Conservation (phyloP, 2,329 filamentous ascomycete genomes). For the Fusarium xyrophilum region DNA sequence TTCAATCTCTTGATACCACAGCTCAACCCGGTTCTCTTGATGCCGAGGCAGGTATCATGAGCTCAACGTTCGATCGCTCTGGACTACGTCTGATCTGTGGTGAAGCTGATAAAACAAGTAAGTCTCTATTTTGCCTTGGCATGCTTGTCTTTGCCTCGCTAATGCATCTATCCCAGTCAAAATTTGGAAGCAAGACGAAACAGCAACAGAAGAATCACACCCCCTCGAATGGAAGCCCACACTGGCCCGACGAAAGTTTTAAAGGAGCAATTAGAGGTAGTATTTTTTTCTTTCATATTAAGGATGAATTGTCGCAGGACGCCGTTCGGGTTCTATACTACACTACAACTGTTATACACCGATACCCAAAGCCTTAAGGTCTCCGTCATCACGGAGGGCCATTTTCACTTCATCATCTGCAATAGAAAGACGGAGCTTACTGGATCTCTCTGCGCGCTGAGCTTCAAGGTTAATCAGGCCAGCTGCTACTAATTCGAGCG, state of each 20-base stretch:
- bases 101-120: slow-evolving; percentile 93
- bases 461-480: slow-evolving; percentile 87
- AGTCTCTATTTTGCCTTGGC: slow-evolving; percentile 39
- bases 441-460: slow-evolving; percentile 81
- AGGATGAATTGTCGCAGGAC: slow-evolving; percentile 18
- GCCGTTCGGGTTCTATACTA: slow-evolving; percentile 31
- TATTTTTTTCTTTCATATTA: slow-evolving; percentile 5
- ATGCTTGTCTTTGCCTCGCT: slow-evolving; percentile 35
- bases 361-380: slow-evolving; percentile 81
- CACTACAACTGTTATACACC: slow-evolving; percentile 46
- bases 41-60: slow-evolving; percentile 94
- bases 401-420: slow-evolving; percentile 90
- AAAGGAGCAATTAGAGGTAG: slow-evolving; percentile 37
- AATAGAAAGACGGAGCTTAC: slow-evolving; percentile 84
- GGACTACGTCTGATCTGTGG: slow-evolving; percentile 90
- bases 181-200: slow-evolving; percentile 94
- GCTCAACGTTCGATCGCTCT: slow-evolving; percentile 88
- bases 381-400: slow-evolving; percentile 86
- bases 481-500: slow-evolving; percentile 83
- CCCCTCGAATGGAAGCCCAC: slow-evolving; percentile 92
- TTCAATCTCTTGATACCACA: slow-evolving; percentile 87
- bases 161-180: slow-evolving; percentile 65
- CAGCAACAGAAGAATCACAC: slow-evolving; percentile 88
- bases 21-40: slow-evolving; percentile 94
- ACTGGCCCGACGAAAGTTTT: slow-evolving; percentile 78